Base-by-base conservation (phyloP, 2,329 filamentous ascomycete genomes). In the Annulohypoxylon truncatum region DNA sequence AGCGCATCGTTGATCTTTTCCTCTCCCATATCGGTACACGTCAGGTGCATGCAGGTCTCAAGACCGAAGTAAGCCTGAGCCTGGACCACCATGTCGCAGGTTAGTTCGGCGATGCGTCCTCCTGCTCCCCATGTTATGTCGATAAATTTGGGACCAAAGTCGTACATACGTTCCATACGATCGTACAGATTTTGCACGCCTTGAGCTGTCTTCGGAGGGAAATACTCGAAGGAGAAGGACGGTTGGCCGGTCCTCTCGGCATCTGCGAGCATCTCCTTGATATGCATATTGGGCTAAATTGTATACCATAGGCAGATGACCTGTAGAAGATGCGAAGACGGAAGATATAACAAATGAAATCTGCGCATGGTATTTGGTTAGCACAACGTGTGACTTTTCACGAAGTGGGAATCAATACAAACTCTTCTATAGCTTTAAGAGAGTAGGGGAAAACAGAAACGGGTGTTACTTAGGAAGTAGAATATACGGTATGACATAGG, bases 171-270 rank as follows among this genome's bases (percentile, higher is more conserved):
- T 82, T 99, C 96, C 92, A 99, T 98, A 73, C 96, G 93, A 75
- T 99, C 96, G 85, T 99, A 99, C 63, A 99, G 90, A 80, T 99
- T 99, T 83, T 99, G 96, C 10, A 99, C 95, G 85, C 96, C 96
- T 82, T 96, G 93, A 9, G 93, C 92, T 6, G 96, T 99, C 84
- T 99, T 99, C 38, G 96, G 96, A 54, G 96, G 96, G 82, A 99
- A 99, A 85, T 97, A 99, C 81, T 99, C 96, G 84, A 99, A 99
- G 65, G 96, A 99, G 85, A 97, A 97, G 77, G 94, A 96, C 62
- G 94, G 91, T 75, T 91, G 88, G 78, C 90, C 89, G 76, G 90
- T 89, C 82, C 87, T 87, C 81, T 94, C 89, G 80, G 94, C 90
- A 74, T 95, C 91, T 73, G 88, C 85, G 75, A 99, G 87, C 85